A percentile compares a stretch with the other conserved stretches of the same genome.
Evolutionary conservation across 1,284 basidiomycete genomes (phyloP).

Genomic region (Leccinum holopus): DNA sequence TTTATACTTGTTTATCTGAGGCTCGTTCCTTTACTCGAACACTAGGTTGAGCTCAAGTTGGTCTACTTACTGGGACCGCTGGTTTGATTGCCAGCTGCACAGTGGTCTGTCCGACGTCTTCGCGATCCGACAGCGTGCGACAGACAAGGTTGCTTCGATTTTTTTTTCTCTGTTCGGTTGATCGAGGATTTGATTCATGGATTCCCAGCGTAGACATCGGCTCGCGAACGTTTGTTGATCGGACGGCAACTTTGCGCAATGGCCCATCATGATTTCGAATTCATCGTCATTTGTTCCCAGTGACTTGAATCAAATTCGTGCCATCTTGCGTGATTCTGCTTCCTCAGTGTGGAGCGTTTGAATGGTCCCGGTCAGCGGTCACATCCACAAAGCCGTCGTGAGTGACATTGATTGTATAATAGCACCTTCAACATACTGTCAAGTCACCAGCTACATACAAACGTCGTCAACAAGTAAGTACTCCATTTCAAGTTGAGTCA

Average conservation of each 20-base stretch:
- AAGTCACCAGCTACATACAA: background rate
- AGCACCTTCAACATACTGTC: background rate
- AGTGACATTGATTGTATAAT: background rate
- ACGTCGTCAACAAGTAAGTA: background rate
- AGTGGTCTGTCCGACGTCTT: background rate
- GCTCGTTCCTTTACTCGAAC: no score
- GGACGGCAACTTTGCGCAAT: background rate
- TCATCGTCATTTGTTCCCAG: background rate
- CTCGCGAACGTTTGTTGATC: background rate
- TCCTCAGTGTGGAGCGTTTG: background rate
- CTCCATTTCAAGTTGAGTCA: background rate
- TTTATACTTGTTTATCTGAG: constrained; percentile 22
- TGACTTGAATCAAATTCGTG: background rate
- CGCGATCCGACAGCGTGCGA: background rate
- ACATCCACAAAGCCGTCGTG: background rate
- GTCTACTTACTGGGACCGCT: no score
- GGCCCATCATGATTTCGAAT: background rate
- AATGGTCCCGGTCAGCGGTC: no score
- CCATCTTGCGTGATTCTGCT: background rate
- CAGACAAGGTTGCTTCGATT: background rate
- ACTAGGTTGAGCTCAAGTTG: background rate
- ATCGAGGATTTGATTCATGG: background rate
- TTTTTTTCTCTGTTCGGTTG: background rate
- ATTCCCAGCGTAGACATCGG: background rate
- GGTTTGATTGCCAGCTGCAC: background rate